Base-by-base conservation (phyloP, 1,139 yeast species). In the Blastobotrys serpentis region DNA sequence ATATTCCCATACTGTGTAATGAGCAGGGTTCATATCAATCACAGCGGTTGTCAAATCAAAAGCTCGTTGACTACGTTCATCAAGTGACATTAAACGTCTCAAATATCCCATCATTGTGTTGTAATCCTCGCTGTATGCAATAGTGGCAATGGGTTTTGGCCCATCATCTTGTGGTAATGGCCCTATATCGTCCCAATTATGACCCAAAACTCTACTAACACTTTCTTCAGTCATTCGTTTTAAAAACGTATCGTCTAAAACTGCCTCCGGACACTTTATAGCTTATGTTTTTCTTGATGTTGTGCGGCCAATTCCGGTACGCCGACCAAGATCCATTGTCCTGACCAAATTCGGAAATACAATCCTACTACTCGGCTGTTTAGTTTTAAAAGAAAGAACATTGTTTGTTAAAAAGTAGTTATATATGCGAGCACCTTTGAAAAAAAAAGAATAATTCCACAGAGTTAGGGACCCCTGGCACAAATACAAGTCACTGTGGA, bases 1-100 rank as follows among this genome's bases (percentile, higher is more conserved):
- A 67, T 85, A 92, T 43, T 70, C 71, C 98, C 98, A 92, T 1
- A 84, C 84, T 0, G 96, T 85, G 64, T 92, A 92, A 66, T 90
- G 97, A 0, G 97, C 95, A 0, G 98, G 92, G 45, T 87, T 81
- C 52, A 77, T 61, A 13, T 71, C 77, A 48, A 94, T 82, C 2
- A 86, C 84, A 33, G 69, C 66, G 22, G 76, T 74, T 0, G 95
- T 84, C 42, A 89, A 67, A 22, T 75, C 75, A 33, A 88, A 67
- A 0, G 96, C 90, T 50, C 98, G 71, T 42, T 78, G 82, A 0
- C 89, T 77, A 59, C 76, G 73, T 61, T 89, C 98, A 25, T 78
- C 70, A 13, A 63, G 56, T 13, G 72, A 68, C 77, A 87, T 75
- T 30, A 88, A 64, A 0, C 86, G 83, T 18, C 88, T 70, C 22